These are phyloP conservation scores for Candida sojae DNA, from an alignment of 1,139 yeast species.

Conservation along the genomic window DNA sequence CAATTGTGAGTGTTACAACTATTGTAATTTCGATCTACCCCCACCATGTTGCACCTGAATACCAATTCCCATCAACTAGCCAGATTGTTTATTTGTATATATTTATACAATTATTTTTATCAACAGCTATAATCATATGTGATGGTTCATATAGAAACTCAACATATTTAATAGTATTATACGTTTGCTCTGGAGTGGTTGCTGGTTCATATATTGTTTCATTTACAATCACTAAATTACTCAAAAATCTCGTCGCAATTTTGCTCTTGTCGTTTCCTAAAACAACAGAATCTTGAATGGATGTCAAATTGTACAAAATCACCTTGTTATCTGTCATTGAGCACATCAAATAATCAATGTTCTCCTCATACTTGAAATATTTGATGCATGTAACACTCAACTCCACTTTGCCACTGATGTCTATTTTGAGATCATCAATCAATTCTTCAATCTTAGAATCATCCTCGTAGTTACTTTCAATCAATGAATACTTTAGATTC, in stretches of 20 bases:
- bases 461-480: constrained; percentile 6
- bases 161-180: constrained; percentile 52
- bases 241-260: constrained; percentile 11
- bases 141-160: constrained; percentile 51
- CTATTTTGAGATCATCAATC: constrained; percentile 6
- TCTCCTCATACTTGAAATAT: constrained; percentile 1
- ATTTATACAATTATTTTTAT: constrained; percentile 61
- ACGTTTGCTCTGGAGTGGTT: background rate
- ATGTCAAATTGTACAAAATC: constrained; percentile 34
- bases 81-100: constrained; percentile 43
- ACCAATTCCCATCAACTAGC: no score
- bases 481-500: constrained; percentile 9
- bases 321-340: constrained; percentile 30
- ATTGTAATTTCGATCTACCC: no score
- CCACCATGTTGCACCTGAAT: no score
- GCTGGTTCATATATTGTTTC: constrained; percentile 3
- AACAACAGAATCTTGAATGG: constrained; percentile 26
- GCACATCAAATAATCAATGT: constrained; percentile 19
- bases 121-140: constrained; percentile 63
- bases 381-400: background rate
- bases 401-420: background rate
- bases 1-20: no score
- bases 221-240: constrained; percentile 14
- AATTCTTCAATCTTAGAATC: constrained; percentile 10
- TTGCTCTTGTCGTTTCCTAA: constrained; percentile 16